Conservation (phyloP, 768 basidiomycete species). For the Jaapia argillacea region DNA sequence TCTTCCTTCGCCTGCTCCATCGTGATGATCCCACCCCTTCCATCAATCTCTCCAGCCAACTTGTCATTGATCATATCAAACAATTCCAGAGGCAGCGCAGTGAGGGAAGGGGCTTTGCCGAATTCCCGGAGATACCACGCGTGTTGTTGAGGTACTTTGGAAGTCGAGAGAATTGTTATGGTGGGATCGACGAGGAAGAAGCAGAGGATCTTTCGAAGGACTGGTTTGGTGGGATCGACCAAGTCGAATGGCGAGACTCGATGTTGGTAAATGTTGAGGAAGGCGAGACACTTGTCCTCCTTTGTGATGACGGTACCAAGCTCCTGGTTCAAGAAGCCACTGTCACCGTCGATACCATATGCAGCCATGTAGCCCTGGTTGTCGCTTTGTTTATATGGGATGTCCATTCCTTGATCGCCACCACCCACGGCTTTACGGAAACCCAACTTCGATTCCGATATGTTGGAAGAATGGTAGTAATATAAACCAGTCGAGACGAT, state of each 20-base stretch:
- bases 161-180: conserved; percentile 25
- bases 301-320: conserved; percentile 24
- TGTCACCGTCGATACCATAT: conserved; percentile 3
- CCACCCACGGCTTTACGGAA: conserved; percentile 17
- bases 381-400: background rate
- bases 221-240: conserved; percentile 23
- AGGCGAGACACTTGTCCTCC: conserved; percentile 17
- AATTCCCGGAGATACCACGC: conserved; percentile 7
- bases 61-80: no score
- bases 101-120: background rate
- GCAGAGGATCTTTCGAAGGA: conserved; percentile 29
- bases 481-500: conserved; percentile 17
- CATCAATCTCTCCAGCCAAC: no score
- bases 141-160: conserved; percentile 21
- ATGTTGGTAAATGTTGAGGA: conserved; percentile 28
- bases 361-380: background rate
- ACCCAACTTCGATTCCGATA: conserved; percentile 17
- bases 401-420: background rate
- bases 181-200: conserved; percentile 28
- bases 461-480: conserved; percentile 23
- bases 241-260: conserved; percentile 24
- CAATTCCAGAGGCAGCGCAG: conserved; percentile 18
- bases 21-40: no score
- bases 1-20: no score
- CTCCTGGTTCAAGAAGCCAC: no score